These are phyloP conservation scores for Fragaria vesca DNA, from an alignment of 306 rosid genomes.

Conservation along the genomic window DNA sequence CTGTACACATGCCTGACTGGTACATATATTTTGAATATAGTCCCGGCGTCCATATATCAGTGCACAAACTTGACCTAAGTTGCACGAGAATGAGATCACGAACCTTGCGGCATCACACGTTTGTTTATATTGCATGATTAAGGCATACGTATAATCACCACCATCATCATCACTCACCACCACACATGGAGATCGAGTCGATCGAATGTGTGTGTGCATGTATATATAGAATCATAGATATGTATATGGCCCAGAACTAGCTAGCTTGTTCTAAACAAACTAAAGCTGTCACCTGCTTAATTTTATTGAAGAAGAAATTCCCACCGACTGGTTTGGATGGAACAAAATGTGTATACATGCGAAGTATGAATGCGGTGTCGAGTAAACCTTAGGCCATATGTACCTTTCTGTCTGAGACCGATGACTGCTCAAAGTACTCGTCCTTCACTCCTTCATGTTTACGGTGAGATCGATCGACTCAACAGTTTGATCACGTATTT, in stretches of 20 bases:
- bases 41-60: not conserved
- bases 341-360: not conserved
- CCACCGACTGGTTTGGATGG: not conserved
- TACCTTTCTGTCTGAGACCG: not conserved
- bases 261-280: not conserved
- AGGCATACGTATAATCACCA: not conserved
- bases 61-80: not conserved
- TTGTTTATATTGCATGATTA: not conserved
- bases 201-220: not conserved
- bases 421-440: not conserved
- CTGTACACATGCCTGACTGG: no score
- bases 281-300: not conserved
- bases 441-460: not conserved
- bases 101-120: not conserved
- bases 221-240: not conserved
- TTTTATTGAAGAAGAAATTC: not conserved
- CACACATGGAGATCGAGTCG: not conserved
- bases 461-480: not conserved
- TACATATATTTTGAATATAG: no score
- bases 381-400: not conserved
- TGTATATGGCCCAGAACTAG: not conserved
- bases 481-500: not conserved
- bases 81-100: not conserved
- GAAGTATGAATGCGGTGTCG: not conserved
- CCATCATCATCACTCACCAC: not conserved